These are phyloP conservation scores for Rhytidiadelphus loreus DNA, from an alignment of 225 moss, liverwort and hornwort genomes.

Conservation along the genomic window DNA sequence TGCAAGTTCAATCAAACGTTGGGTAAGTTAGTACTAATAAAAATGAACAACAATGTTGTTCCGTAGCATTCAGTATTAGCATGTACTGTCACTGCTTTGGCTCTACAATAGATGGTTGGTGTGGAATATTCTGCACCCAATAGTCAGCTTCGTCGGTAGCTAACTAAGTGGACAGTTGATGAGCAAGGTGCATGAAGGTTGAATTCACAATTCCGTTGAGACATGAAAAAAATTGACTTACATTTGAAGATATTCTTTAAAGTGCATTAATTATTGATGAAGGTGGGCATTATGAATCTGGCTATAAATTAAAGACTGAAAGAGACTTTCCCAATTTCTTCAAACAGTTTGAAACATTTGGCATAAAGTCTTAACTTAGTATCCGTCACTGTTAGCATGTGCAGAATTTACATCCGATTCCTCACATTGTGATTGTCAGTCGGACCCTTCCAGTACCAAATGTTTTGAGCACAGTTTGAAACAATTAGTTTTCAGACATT, in stretches of 20 bases:
- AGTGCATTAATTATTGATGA: neutral
- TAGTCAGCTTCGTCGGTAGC: neutral
- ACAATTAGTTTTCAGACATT: neutral
- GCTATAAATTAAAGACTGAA: neutral
- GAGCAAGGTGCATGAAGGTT: neutral
- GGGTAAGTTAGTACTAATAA: neutral
- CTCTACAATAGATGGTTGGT: neutral
- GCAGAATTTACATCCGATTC: neutral
- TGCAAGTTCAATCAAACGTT: neutral
- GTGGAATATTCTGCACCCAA: neutral
- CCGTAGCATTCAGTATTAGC: neutral
- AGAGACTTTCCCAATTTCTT: neutral
- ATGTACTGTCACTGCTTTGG: neutral
- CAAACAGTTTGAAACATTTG: neutral
- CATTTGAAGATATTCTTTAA: neutral
- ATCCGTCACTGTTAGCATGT: neutral
- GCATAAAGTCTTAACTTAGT: neutral
- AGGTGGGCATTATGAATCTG: neutral
- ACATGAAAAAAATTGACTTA: neutral
- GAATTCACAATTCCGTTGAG: neutral
- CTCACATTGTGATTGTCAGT: too few species aligned
- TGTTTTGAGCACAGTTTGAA: neutral
- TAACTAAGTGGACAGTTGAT: neutral
- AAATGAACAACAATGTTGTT: too few species aligned
- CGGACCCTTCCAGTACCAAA: neutral